Evolutionary conservation across 2,329 filamentous ascomycete species (phyloP), one percentile per base, ranked within the genome.

Genomic region (Capronia epimyces): DNA sequence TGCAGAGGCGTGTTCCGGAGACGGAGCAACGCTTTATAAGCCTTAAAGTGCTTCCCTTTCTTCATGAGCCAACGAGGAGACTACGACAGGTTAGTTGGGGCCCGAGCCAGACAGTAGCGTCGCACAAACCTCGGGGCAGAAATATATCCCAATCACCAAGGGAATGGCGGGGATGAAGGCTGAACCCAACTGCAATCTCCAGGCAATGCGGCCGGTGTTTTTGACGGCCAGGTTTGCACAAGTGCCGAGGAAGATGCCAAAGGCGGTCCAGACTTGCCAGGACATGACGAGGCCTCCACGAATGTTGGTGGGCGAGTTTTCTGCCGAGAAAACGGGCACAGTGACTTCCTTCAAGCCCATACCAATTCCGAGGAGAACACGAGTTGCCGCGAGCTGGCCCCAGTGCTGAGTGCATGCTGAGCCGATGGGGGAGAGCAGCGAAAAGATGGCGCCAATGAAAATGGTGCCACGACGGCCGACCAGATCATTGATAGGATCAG

Each of bases 401-500:
- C 81, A 86, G 29, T 67, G 78, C 56, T 83, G 79, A 7, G 75
- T 73, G 13, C 80, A 60, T 0, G 75, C 85, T 46, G 78, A 81
- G n/a, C 82, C 84, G 55, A 89, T 80, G 1, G 84, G 81, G 1
- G 84, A 75, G 64, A 85, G 75, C 24, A 87, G 70, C 63, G 79
- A 84, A 63, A 86, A 82, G 58, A 83, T 68, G 10, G 78, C 80
- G 5, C 76, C 75, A 40, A 83, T 64, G 62, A 84, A 85, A 53
- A 86, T 86, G 40, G 79, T 77, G 9, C 81, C 80, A 45, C 81
- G 77, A 32, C 82, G 80, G 31, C 81, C 82, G 22, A 81, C 59
- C 9, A 67, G 67, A 34, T 77, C 68, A 60, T 86, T 86, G 10
- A 80, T 59, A 1, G 81, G 81, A 55, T 87, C 83, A 0, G 82